Conservation (phyloP, 139 green algal species). For the Closterium sp. region DNA sequence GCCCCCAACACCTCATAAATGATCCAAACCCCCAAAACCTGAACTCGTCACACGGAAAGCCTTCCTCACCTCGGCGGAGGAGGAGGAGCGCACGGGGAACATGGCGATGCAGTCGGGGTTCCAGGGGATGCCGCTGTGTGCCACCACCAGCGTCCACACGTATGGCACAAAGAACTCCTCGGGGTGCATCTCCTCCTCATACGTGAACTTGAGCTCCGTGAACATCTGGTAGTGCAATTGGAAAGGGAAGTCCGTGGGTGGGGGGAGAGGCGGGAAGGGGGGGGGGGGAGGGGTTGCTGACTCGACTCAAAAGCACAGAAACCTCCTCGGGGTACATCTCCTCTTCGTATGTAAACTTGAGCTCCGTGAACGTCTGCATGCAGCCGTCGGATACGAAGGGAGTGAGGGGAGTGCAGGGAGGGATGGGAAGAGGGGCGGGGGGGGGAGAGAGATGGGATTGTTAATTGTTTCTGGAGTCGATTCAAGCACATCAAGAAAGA, state of each 20-base stretch:
- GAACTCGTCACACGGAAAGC: background rate
- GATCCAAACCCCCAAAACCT: background rate
- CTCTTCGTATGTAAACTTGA: slow-evolving; percentile 73
- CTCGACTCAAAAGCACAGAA: slow-evolving; percentile 70
- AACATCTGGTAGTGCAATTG: slow-evolving; percentile 33
- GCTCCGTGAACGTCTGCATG: slow-evolving; percentile 51
- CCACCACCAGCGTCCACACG: slow-evolving; percentile 61
- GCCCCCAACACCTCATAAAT: background rate
- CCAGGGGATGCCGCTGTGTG: slow-evolving; percentile 40
- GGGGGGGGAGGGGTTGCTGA: too few relatives aligned
- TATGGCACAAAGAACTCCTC: slow-evolving; percentile 78
- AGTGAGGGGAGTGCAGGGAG: too few relatives aligned
- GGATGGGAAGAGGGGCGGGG: too few relatives aligned
- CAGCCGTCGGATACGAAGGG: background rate
- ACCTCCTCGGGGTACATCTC: slow-evolving; percentile 68
- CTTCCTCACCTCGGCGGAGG: slow-evolving; percentile 16
- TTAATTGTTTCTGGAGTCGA: too few relatives aligned
- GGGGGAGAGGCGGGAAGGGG: too few relatives aligned
- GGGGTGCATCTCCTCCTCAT: slow-evolving; percentile 66
- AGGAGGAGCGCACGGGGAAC: slow-evolving; percentile 9
- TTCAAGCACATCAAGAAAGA: slow-evolving; percentile 76
- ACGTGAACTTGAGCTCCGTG: slow-evolving; percentile 63
- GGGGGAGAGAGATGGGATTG: too few relatives aligned
- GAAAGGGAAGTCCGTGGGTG: too few relatives aligned
- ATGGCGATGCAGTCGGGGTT: slow-evolving; percentile 30